Evolutionary conservation across 2,329 filamentous ascomycete genomes (phyloP).

Genomic region (Aspergillus uvarum): DNA sequence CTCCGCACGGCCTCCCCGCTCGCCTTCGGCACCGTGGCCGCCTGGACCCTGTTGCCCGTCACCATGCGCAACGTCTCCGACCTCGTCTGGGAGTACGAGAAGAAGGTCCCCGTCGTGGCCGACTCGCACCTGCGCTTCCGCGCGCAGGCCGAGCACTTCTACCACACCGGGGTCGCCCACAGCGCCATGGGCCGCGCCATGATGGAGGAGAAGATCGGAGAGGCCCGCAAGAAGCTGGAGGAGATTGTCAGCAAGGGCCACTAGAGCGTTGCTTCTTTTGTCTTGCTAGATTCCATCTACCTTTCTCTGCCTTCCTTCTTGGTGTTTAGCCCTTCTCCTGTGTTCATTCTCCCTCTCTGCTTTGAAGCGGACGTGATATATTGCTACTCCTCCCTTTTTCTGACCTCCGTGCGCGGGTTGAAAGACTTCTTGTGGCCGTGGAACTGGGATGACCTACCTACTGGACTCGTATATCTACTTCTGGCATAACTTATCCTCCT

Average conservation of each 20-base stretch:
- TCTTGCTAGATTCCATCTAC: too few species aligned
- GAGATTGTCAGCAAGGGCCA: constrained; percentile 89
- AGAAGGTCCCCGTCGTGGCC: constrained; percentile 78
- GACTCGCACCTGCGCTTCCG: constrained; percentile 75
- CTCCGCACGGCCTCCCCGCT: constrained; percentile 75
- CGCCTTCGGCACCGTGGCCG: constrained; percentile 76
- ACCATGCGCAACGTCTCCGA: constrained; percentile 88
- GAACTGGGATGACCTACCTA: not conserved
- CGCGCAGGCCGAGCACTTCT: constrained; percentile 66
- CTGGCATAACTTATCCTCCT: not conserved
- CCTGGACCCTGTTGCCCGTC: constrained; percentile 79
- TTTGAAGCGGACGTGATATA: not conserved
- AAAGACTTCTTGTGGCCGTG: not conserved
- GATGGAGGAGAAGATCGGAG: constrained; percentile 77
- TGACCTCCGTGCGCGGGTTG: too few species aligned
- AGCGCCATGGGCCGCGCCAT: constrained; percentile 67
- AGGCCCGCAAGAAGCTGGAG: constrained; percentile 75
- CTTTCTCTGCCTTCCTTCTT: not conserved
- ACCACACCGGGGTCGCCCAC: constrained; percentile 73
- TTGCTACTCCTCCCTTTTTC: not conserved
- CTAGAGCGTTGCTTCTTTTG: constrained; percentile 45
- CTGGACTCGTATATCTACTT: not conserved
- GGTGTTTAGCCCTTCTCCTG: constrained; percentile 10
- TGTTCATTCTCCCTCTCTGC: constrained; percentile 13
- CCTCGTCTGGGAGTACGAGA: constrained; percentile 88